Conservation (phyloP, 768 basidiomycete genomes). For the Heimioporus sp. region DNA sequence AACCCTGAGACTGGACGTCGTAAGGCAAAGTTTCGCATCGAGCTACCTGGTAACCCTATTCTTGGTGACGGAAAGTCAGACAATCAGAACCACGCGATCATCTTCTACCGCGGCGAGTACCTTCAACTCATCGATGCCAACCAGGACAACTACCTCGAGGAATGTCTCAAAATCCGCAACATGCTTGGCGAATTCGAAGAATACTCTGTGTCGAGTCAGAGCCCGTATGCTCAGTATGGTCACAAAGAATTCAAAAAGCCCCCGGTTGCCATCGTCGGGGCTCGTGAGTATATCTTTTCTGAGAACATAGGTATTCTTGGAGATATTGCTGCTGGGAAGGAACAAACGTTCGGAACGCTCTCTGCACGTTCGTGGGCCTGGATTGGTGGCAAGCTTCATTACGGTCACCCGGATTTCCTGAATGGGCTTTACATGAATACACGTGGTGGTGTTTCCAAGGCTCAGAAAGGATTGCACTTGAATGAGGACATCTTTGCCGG, state of each 20-base stretch:
- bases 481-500: constrained; percentile 99
- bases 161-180: constrained; percentile 98
- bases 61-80: constrained; percentile 99
- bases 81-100: constrained; percentile 99
- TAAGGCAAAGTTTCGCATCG: constrained; percentile 96
- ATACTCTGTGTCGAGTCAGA: constrained; percentile 79
- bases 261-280: constrained; percentile 97
- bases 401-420: constrained; percentile 99
- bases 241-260: constrained; percentile 84
- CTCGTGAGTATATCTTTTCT: constrained; percentile 99
- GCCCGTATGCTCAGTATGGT: constrained; percentile 89
- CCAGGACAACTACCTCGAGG: constrained; percentile 99
- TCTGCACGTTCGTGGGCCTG: constrained; percentile 94
- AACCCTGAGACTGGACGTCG: constrained; percentile 84
- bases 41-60: constrained; percentile 98
- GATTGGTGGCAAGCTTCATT: constrained; percentile 98
- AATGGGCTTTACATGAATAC: constrained; percentile 98
- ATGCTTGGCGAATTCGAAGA: constrained; percentile 98
- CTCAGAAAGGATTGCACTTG: constrained; percentile 97
- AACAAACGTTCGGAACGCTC: constrained; percentile 98
- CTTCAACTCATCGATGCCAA: constrained; percentile 99
- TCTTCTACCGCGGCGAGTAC: constrained; percentile 99
- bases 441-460: constrained; percentile 97
- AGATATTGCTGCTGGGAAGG: constrained; percentile 97
- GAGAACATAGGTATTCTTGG: constrained; percentile 99